Evolutionary conservation across 768 basidiomycete genomes (phyloP).

Genomic region (Suillus bovinus): DNA sequence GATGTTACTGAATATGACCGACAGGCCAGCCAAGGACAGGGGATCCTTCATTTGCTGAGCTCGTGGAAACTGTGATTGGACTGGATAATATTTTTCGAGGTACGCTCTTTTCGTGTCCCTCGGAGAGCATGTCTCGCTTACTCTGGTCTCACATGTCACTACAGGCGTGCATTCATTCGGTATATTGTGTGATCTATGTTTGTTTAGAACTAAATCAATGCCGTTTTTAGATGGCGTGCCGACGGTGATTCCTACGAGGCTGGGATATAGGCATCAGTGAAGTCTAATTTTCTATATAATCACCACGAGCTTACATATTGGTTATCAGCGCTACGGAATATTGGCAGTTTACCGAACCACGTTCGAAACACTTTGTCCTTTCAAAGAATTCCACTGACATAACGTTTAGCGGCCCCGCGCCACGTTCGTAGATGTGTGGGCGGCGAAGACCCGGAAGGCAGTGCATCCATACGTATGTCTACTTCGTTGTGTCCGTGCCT

Average conservation of each 20-base stretch:
- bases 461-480: conserved; percentile 45
- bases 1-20: not conserved
- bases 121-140: not conserved
- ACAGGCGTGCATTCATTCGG: conserved; percentile 47
- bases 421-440: conserved; percentile 44
- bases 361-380: conserved; percentile 20
- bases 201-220: not conserved
- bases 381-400: not conserved
- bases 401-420: conserved; percentile 26
- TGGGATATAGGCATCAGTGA: conserved; percentile 51
- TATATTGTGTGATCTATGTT: conserved; percentile 13
- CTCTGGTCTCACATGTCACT: conserved; percentile 8
- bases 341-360: conserved; percentile 50
- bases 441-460: conserved; percentile 49
- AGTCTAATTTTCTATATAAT: not conserved
- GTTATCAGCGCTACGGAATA: conserved; percentile 38
- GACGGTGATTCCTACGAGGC: conserved; percentile 43
- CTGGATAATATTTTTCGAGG: conserved; percentile 42
- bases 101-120: conserved; percentile 15
- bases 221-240: conserved; percentile 48
- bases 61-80: conserved; percentile 41
- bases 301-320: conserved; percentile 15
- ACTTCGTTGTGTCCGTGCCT: not conserved
- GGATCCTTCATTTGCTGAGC: conserved; percentile 39
- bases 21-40: conserved; percentile 54